phyloP scores from a whole-genome alignment of 495 filamentous ascomycete species.

The Annulohypoxylon stygium region DNA sequence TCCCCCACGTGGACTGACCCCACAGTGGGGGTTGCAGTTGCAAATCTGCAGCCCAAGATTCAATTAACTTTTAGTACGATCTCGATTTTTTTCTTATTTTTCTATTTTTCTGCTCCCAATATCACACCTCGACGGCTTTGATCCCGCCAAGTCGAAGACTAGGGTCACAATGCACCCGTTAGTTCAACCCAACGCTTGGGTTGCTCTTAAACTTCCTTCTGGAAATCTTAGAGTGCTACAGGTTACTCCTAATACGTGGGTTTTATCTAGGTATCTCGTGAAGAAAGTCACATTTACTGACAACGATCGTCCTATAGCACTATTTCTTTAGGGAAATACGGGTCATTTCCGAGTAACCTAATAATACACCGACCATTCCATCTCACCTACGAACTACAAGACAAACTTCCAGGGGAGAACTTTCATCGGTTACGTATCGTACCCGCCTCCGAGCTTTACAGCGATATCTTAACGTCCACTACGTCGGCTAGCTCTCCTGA shows the following conservation, averaged over 20 bases:
- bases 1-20: conserved; percentile 17
- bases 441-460: conserved; percentile 82
- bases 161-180: conserved; percentile 51
- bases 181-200: conserved; percentile 73
- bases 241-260: conserved; percentile 83
- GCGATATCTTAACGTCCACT: conserved; percentile 76
- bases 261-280: conserved; percentile 58
- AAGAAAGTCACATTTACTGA: conserved; percentile 41
- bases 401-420: conserved; percentile 68
- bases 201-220: conserved; percentile 76
- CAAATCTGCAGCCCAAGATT: conserved; percentile 18
- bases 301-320: conserved; percentile 64
- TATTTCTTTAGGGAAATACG: conserved; percentile 90
- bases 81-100: conserved; percentile 1
- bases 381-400: conserved; percentile 88
- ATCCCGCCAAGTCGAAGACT: conserved; percentile 10
- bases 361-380: conserved; percentile 90
- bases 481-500: conserved; percentile 49
- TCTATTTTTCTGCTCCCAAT: neutral
- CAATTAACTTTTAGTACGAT: neutral
- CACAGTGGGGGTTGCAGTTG: conserved; percentile 22
- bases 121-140: conserved; percentile 7
- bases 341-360: conserved; percentile 85
- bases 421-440: conserved; percentile 79
- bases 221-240: conserved; percentile 72